A percentile compares a stretch with the other conserved stretches of the same genome.
These are phyloP conservation scores for Umbilicus rupestris DNA, from an alignment of 164 flowering plant genomes.

Conservation along the genomic window DNA sequence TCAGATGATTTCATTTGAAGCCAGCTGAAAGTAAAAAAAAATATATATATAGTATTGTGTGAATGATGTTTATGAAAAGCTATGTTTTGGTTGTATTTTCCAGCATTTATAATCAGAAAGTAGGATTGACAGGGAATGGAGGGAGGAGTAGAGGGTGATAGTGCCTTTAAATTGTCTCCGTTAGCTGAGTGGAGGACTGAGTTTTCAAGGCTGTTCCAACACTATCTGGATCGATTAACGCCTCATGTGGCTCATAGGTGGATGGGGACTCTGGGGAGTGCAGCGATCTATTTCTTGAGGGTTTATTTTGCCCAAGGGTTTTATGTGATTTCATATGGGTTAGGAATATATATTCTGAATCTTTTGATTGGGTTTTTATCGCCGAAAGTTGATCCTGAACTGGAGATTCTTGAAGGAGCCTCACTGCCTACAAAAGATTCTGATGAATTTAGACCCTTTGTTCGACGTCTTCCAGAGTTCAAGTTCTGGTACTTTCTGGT, in stretches of 20 bases:
- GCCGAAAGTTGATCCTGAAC: conserved; percentile 41
- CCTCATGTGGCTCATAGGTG: conserved; percentile 2
- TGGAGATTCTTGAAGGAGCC: conserved; percentile 27
- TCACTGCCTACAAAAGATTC: conserved; percentile 33
- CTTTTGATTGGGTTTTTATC: conserved; percentile 50
- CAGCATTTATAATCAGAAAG: not conserved
- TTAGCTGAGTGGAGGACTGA: conserved; percentile 2
- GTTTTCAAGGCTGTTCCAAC: not conserved
- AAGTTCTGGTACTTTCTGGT: conserved; percentile 29
- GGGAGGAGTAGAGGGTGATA: conserved; percentile 7
- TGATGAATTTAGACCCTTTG: conserved; percentile 47
- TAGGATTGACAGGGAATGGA: not conserved
- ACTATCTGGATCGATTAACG: not conserved
- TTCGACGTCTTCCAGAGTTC: conserved; percentile 48
- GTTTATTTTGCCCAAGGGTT: conserved; percentile 41
- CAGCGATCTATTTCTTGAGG: conserved; percentile 27
- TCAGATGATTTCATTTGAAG: too few relatives aligned
- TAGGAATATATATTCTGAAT: conserved; percentile 42
- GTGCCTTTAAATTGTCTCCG: not conserved
- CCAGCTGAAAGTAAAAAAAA: too few relatives aligned
- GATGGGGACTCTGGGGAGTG: not conserved
- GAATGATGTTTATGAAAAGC: not conserved
- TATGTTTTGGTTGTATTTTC: not conserved
- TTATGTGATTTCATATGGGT: conserved; percentile 38
- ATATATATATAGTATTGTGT: too few relatives aligned